Conservation (phyloP, 2,329 filamentous ascomycete species). For the Trichoderma endophyticum region DNA sequence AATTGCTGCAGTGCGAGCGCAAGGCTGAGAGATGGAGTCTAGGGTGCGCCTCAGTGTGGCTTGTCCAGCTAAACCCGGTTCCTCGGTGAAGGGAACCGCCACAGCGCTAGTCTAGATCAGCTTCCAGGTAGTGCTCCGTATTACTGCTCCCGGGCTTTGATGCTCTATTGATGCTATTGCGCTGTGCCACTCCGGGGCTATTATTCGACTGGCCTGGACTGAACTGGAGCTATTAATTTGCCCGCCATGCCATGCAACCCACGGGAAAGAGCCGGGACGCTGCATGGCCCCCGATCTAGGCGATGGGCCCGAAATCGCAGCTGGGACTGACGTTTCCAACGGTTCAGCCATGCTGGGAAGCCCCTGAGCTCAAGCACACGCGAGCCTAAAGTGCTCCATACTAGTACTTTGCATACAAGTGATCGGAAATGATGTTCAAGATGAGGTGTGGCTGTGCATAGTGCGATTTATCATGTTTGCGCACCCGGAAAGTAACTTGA, state of each 20-base stretch:
- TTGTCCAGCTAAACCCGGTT: background rate
- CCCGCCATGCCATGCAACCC: background rate
- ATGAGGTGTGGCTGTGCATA: background rate
- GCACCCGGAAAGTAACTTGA: background rate
- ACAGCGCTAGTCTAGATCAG: background rate
- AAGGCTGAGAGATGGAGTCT: background rate
- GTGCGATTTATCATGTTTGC: background rate
- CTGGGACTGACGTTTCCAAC: background rate
- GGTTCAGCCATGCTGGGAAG: background rate
- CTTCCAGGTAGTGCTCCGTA: conserved; percentile 3
- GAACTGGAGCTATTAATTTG: background rate
- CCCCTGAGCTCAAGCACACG: background rate
- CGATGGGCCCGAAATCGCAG: background rate
- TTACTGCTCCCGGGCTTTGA: background rate
- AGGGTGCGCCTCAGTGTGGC: conserved; percentile 12
- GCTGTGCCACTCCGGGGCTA: background rate
- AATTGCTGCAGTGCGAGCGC: background rate
- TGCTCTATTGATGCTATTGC: background rate
- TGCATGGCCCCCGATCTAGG: background rate
- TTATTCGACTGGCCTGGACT: background rate
- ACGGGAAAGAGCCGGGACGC: conserved; percentile 18
- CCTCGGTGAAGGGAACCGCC: conserved; percentile 11
- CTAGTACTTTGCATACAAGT: background rate
- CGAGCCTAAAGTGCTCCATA: background rate
- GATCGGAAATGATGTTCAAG: background rate